Percentiles rank a stretch among this genome's conserved stretches.
Evolutionary conservation across 2,329 filamentous ascomycete species (phyloP).

Genomic region (Fusarium nurragi): DNA sequence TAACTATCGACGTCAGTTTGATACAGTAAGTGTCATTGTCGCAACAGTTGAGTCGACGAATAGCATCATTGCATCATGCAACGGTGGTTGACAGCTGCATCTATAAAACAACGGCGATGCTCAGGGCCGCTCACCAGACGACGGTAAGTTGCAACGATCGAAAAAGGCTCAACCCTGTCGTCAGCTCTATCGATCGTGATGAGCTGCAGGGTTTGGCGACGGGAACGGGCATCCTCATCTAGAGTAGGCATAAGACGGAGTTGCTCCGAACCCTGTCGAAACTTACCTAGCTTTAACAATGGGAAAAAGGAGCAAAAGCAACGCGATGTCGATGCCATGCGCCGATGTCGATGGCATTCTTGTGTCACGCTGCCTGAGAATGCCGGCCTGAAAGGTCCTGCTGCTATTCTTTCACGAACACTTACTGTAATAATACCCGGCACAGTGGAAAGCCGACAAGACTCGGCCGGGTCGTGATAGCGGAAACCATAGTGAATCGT

Average conservation of each 20-base stretch:
- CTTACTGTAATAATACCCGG: background rate
- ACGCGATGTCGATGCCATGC: constrained; percentile 15
- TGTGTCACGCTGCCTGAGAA: constrained; percentile 3
- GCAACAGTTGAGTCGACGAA: background rate
- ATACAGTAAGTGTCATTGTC: background rate
- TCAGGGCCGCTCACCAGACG: background rate
- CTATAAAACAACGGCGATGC: background rate
- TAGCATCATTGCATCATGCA: constrained; percentile 27
- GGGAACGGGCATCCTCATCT: background rate
- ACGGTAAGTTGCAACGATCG: constrained; percentile 20
- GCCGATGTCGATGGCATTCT: constrained; percentile 19
- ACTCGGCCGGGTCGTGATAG: constrained; percentile 2
- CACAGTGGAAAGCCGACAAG: background rate
- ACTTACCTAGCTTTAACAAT: background rate
- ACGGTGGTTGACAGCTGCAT: background rate
- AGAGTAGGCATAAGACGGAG: constrained; percentile 3
- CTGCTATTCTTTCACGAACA: background rate
- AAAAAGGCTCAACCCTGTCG: constrained; percentile 1
- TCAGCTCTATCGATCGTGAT: constrained; percentile 3
- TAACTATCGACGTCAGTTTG: constrained; percentile 34
- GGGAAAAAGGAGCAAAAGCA: background rate
- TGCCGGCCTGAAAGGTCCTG: background rate
- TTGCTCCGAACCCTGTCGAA: constrained; percentile 8
- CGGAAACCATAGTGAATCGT: background rate
- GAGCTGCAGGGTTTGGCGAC: constrained; percentile 7